phyloP scores from a whole-genome alignment of 805 yeast genomes.

The Peterozyma xylosa region DNA sequence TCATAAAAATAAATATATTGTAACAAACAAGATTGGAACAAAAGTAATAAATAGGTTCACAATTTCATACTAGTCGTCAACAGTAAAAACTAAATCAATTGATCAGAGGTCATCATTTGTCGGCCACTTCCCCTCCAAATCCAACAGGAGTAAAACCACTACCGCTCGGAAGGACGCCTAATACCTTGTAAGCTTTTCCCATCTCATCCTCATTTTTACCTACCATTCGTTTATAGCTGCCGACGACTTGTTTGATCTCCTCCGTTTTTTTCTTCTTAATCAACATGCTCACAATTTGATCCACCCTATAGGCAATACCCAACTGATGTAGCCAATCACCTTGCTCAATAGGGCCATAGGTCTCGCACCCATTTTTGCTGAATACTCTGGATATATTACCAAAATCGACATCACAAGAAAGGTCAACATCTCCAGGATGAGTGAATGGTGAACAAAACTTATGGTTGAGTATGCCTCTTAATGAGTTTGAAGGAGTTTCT shows the following conservation, averaged over 20 bases:
- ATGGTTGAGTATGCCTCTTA: constrained; percentile 70
- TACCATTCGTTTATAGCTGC: constrained; percentile 56
- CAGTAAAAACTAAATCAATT: too few relatives aligned
- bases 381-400: constrained; percentile 40
- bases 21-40: background rate
- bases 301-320: constrained; percentile 69
- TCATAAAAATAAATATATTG: background rate
- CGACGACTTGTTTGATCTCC: constrained; percentile 42
- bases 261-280: constrained; percentile 30
- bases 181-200: constrained; percentile 73
- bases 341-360: constrained; percentile 60
- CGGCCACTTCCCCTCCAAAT: constrained; percentile 30
- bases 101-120: too few relatives aligned
- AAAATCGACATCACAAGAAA: constrained; percentile 82
- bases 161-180: constrained; percentile 49
- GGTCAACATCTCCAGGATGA: constrained; percentile 75
- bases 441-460: constrained; percentile 66
- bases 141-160: constrained; percentile 39
- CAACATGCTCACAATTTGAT: constrained; percentile 33
- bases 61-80: too few relatives aligned
- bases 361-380: constrained; percentile 13
- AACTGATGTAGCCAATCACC: constrained; percentile 72
- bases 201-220: constrained; percentile 53
- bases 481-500: constrained; percentile 56
- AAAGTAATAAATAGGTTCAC: constrained; percentile 4